Percentiles rank a stretch among this genome's conserved stretches.
phyloP scores from a whole-genome alignment of 2,329 filamentous ascomycete species.

The Aspergillus sp. region DNA sequence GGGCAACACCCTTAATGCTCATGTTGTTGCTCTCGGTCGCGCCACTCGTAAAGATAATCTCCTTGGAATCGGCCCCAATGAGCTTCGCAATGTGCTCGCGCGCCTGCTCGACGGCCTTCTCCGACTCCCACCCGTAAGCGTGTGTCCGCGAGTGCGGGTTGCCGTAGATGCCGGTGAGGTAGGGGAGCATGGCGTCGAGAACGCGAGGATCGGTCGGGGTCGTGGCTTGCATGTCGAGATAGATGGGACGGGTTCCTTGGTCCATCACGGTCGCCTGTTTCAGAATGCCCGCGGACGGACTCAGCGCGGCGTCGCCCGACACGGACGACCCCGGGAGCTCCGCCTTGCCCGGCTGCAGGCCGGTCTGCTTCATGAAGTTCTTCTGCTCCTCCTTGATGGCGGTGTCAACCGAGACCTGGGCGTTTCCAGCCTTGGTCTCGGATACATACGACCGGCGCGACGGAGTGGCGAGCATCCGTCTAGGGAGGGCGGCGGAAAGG shows the following conservation, averaged over 20 bases:
- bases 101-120: constrained; percentile 87
- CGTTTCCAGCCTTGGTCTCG: constrained; percentile 65
- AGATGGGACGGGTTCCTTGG: constrained; percentile 88
- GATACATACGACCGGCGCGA: constrained; percentile 72
- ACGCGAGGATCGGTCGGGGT: constrained; percentile 93
- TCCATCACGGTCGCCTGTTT: constrained; percentile 93
- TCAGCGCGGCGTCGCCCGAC: constrained; percentile 67
- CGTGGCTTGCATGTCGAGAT: constrained; percentile 97
- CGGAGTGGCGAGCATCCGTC: constrained; percentile 36
- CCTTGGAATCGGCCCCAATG: constrained; percentile 92
- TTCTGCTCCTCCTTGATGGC: constrained; percentile 84
- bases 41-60: constrained; percentile 98
- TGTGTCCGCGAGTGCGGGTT: constrained; percentile 97
- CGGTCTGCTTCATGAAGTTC: constrained; percentile 64
- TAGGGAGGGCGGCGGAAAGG: constrained; percentile 38
- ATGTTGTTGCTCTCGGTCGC: constrained; percentile 99
- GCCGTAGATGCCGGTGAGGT: constrained; percentile 87
- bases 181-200: constrained; percentile 94
- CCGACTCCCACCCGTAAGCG: constrained; percentile 97
- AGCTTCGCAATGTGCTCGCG: constrained; percentile 78
- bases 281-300: constrained; percentile 76
- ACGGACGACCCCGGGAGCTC: constrained; percentile 59
- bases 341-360: constrained; percentile 53
- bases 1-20: constrained; percentile 96
- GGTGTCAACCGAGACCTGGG: constrained; percentile 77